These are phyloP conservation scores for Paramecium sexaurelia DNA, from an alignment of 73 alveolate genomes.

Conservation along the genomic window DNA sequence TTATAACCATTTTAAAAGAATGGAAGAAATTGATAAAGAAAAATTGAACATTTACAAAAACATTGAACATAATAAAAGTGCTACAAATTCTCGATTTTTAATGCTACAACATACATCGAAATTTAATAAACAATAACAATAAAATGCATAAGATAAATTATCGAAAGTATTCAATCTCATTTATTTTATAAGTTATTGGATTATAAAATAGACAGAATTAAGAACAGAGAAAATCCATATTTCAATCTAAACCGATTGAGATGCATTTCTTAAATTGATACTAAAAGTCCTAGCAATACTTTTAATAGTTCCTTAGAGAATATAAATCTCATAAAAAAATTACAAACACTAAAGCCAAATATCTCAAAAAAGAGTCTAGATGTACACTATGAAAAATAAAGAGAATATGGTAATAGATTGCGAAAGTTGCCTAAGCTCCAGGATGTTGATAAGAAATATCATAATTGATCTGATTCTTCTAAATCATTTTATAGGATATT, in stretches of 20 bases:
- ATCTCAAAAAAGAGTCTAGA: slow-evolving; percentile 17
- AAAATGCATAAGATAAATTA: slow-evolving; percentile 13
- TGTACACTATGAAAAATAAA: slow-evolving; percentile 7
- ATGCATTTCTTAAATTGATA: neutral
- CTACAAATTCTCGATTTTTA: neutral
- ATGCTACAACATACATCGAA: slow-evolving; percentile 53
- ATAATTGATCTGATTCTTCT: neutral
- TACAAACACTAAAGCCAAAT: slow-evolving; percentile 10
- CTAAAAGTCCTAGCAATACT: neutral
- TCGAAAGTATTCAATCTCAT: neutral
- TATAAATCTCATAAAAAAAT: slow-evolving; percentile 6
- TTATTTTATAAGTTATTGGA: neutral
- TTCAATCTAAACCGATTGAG: neutral
- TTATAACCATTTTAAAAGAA: neutral
- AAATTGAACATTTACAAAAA: neutral
- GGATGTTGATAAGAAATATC: neutral
- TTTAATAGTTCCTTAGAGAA: slow-evolving; percentile 1
- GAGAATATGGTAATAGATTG: neutral
- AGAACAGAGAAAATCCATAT: slow-evolving; percentile 21
- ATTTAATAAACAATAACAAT: neutral
- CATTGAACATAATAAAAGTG: neutral
- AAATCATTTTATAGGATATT: neutral
- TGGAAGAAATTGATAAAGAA: slow-evolving; percentile 25
- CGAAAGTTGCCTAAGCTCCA: slow-evolving; percentile 2
- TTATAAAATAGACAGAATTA: slow-evolving; percentile 35